Evolutionary conservation across 2,329 filamentous ascomycete genomes (phyloP).

Genomic region (Amauroascus niger): DNA sequence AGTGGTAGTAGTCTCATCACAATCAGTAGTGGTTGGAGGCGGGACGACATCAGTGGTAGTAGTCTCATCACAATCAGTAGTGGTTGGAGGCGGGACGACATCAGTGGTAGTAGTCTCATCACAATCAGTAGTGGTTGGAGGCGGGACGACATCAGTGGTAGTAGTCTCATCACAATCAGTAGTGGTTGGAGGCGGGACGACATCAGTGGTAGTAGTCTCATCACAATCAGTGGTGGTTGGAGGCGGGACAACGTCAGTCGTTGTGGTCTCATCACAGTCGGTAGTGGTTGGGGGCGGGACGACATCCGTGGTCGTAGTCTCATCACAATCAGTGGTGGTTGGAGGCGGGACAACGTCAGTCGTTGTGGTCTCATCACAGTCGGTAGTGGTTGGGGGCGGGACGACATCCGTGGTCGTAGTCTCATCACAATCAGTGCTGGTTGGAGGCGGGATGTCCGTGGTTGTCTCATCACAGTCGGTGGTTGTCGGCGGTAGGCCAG

Average conservation of each 20-base stretch:
- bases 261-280: neutral
- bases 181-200: too few relatives aligned
- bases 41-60: too few relatives aligned
- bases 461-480: neutral
- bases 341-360: neutral
- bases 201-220: neutral
- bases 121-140: neutral
- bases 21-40: too few relatives aligned
- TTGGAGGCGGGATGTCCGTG: neutral
- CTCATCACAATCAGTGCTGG: slow-evolving; percentile 4
- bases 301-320: slow-evolving; percentile 8
- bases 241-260: neutral
- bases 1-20: too few relatives aligned
- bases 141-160: too few relatives aligned
- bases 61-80: too few relatives aligned
- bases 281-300: neutral
- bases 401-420: slow-evolving; percentile 4
- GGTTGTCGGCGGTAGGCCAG: neutral
- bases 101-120: slow-evolving; percentile 1
- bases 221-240: neutral
- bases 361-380: neutral
- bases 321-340: slow-evolving; percentile 7
- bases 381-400: neutral
- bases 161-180: too few relatives aligned
- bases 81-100: too few relatives aligned